phyloP scores from a whole-genome alignment of 345 rosid genomes.

The Bruguiera gymnorhiza region DNA sequence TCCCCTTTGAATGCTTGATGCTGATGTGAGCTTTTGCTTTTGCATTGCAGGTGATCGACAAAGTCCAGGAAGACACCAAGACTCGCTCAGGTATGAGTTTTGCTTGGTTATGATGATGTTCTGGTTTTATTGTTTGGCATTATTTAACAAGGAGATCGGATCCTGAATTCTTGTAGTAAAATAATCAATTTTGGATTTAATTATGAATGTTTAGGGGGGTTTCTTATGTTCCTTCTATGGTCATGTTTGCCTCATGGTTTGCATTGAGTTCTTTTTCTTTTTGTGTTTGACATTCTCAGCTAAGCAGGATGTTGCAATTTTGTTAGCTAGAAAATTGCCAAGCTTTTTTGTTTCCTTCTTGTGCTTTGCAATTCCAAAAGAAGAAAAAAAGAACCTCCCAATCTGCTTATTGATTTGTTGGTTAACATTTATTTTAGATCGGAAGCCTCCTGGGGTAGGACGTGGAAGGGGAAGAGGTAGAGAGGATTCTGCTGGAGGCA shows the following conservation, averaged over 20 bases:
- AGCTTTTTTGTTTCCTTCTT: neutral
- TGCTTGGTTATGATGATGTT: neutral
- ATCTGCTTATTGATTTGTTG: neutral
- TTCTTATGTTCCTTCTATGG: too few species aligned
- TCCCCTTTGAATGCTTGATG: neutral
- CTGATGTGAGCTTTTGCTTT: constrained; percentile 18
- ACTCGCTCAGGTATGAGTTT: constrained; percentile 51
- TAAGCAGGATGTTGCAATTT: neutral
- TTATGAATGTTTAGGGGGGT: neutral
- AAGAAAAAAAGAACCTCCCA: neutral
- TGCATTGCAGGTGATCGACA: constrained; percentile 66
- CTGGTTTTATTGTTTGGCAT: neutral
- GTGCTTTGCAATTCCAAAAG: neutral
- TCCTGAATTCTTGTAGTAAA: neutral
- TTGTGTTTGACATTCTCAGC: neutral
- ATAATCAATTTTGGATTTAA: neutral
- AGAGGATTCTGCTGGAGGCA: constrained; percentile 66
- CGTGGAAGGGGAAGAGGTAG: constrained; percentile 88
- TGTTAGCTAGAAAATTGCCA: neutral
- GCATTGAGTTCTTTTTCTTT: neutral
- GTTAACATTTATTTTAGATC: constrained; percentile 40
- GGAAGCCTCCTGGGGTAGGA: constrained; percentile 75
- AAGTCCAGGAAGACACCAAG: constrained; percentile 82
- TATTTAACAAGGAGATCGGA: neutral
- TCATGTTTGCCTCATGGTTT: neutral